A percentile compares a stretch with the other conserved stretches of the same genome.
Evolutionary conservation across 169 alveolate species (phyloP).

Genomic region (Perkinsus olseni): DNA sequence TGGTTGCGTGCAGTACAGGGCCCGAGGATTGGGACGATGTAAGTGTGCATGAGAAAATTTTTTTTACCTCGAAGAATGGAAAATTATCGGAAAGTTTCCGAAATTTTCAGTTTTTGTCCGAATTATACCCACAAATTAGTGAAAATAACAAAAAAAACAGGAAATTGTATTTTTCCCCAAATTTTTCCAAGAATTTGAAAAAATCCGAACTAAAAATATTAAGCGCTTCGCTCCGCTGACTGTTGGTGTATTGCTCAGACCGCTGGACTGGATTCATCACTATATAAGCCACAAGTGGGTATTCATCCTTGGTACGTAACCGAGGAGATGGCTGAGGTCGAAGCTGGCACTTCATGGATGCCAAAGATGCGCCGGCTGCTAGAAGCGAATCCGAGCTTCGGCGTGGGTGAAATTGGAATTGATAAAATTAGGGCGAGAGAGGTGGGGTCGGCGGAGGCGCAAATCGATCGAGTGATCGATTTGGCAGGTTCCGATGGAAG

Average conservation of each 20-base stretch:
- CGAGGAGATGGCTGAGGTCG: not conserved
- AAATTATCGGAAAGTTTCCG: not conserved
- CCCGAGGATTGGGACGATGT: not conserved
- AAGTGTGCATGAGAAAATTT: too few species aligned
- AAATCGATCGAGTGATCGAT: not conserved
- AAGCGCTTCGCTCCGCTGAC: too few species aligned
- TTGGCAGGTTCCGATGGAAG: not conserved
- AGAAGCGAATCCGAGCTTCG: not conserved
- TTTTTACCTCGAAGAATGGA: too few species aligned
- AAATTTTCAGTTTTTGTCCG: not conserved
- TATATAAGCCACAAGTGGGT: not conserved
- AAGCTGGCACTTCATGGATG: not conserved
- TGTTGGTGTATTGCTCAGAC: too few species aligned
- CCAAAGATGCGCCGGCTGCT: not conserved
- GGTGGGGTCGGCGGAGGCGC: not conserved
- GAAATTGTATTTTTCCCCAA: too few species aligned
- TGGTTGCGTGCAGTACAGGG: not conserved
- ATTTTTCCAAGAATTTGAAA: too few species aligned
- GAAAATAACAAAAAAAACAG: too few species aligned
- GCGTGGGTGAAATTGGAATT: not conserved
- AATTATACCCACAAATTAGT: too few species aligned
- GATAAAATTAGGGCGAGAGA: not conserved
- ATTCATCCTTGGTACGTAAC: not conserved
- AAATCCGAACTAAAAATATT: too few species aligned
- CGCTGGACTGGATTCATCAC: not conserved